Percentiles rank a stretch among this genome's conserved stretches.
Evolutionary conservation across 2,329 filamentous ascomycete genomes (phyloP).

Genomic region (Teratosphaeria epicoccoides): DNA sequence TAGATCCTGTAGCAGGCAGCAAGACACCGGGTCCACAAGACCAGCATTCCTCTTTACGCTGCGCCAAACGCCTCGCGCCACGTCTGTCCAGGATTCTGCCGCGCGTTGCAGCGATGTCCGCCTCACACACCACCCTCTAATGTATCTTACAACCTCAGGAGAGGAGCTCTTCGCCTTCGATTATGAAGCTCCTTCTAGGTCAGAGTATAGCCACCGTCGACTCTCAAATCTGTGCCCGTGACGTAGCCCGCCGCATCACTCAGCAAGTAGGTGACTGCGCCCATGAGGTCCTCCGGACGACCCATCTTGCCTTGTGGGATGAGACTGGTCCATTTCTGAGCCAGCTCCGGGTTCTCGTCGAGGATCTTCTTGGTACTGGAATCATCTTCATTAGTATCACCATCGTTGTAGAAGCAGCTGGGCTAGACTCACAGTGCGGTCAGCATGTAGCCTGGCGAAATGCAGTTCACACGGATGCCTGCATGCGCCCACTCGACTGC

Average conservation of each 20-base stretch:
- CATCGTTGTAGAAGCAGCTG: background rate
- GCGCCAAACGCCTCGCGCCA: background rate
- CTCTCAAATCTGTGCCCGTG: slow-evolving; percentile 39
- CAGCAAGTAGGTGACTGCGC: slow-evolving; percentile 75
- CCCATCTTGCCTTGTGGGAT: slow-evolving; percentile 95
- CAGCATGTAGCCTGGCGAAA: slow-evolving; percentile 93
- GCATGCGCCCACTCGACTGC: slow-evolving; percentile 89
- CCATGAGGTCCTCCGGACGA: slow-evolving; percentile 82
- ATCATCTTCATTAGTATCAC: too few species aligned
- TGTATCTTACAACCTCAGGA: background rate
- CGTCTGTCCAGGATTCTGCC: background rate
- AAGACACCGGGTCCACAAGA: background rate
- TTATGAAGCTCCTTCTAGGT: slow-evolving; percentile 19
- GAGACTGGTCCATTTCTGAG: slow-evolving; percentile 79
- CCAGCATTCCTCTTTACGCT: background rate
- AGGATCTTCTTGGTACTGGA: slow-evolving; percentile 82
- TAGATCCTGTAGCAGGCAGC: background rate
- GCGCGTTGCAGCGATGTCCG: background rate
- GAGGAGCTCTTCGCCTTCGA: background rate
- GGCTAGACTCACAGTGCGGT: slow-evolving; percentile 63
- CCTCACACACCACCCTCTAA: background rate
- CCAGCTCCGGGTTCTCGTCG: slow-evolving; percentile 81
- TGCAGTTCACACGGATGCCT: slow-evolving; percentile 87
- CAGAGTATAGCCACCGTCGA: slow-evolving; percentile 35
- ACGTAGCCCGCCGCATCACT: slow-evolving; percentile 70